Evolutionary conservation across 1,139 yeast genomes (phyloP).

Genomic region (Candida mesenterica): DNA sequence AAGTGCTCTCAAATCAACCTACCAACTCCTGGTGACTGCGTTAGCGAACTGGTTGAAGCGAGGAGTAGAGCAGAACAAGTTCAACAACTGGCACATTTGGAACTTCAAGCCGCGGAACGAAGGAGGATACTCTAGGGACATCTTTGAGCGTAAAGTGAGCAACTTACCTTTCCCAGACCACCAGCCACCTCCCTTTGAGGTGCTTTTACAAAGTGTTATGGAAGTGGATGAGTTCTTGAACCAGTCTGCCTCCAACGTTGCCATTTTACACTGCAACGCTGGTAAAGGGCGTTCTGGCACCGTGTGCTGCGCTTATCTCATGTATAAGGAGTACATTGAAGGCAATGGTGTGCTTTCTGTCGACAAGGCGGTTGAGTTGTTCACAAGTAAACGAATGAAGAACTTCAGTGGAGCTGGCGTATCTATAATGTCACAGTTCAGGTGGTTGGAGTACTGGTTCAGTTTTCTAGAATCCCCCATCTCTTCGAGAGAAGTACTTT

Average conservation of each 20-base stretch:
- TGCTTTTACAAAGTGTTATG: constrained; percentile 43
- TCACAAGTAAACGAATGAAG: constrained; percentile 60
- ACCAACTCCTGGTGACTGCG: constrained; percentile 55
- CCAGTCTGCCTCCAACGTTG: constrained; percentile 41
- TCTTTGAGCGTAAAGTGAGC: constrained; percentile 28
- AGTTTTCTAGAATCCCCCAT: constrained; percentile 20
- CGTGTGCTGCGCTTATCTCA: constrained; percentile 66
- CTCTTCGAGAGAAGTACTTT: too few species aligned
- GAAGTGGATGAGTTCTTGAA: constrained; percentile 47
- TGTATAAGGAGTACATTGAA: constrained; percentile 36
- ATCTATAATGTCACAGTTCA: constrained; percentile 64
- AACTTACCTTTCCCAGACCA: constrained; percentile 73
- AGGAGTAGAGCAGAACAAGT: constrained; percentile 51
- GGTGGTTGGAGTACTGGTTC: constrained; percentile 65
- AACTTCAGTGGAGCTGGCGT: constrained; percentile 63
- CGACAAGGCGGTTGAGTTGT: constrained; percentile 48
- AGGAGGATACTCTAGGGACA: constrained; percentile 47
- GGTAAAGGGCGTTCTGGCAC: constrained; percentile 94
- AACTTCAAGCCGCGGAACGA: constrained; percentile 61
- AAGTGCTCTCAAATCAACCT: constrained; percentile 41
- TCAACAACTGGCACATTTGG: constrained; percentile 64
- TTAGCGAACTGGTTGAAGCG: constrained; percentile 30
- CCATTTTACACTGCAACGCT: constrained; percentile 81
- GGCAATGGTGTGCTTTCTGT: constrained; percentile 20
- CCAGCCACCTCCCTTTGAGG: constrained; percentile 67